Conservation (phyloP, 306 rosid species). For the Dryas octopetala region DNA sequence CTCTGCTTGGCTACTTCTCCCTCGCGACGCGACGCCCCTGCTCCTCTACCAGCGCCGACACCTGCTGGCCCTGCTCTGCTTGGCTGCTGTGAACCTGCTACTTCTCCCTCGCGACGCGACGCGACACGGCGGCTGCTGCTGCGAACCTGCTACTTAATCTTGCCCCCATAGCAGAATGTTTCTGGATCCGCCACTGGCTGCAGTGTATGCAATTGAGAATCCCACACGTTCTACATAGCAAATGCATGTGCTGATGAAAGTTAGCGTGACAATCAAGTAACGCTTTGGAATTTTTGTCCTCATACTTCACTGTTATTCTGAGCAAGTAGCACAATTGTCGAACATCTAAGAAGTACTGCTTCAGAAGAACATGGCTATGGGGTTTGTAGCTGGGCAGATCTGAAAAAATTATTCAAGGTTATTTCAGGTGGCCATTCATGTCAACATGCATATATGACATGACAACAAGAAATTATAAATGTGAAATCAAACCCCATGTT, state of each 20-base stretch:
- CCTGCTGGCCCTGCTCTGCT: too few relatives aligned
- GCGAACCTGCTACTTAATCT: too few relatives aligned
- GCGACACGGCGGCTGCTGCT: too few relatives aligned
- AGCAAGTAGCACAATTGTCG: background rate
- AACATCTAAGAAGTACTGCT: background rate
- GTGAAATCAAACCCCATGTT: background rate
- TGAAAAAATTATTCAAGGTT: too few relatives aligned
- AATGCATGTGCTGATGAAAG: conserved; percentile 18
- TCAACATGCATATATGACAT: background rate
- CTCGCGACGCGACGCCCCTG: too few relatives aligned
- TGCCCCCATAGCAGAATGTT: too few relatives aligned
- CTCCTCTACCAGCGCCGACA: too few relatives aligned
- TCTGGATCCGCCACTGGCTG: too few relatives aligned
- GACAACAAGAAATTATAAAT: background rate
- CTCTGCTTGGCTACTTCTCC: too few relatives aligned
- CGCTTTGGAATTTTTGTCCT: background rate
- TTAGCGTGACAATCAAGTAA: conserved; percentile 9
- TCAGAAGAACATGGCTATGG: background rate
- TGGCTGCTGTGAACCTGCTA: too few relatives aligned
- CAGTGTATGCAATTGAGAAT: conserved; percentile 20
- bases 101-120: too few relatives aligned
- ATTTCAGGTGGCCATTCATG: background rate
- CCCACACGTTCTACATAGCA: conserved; percentile 23
- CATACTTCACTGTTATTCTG: background rate
- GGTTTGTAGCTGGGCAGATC: background rate